Evolutionary conservation across 495 filamentous ascomycete genomes (phyloP).

Genomic region (Neurospora africana): DNA sequence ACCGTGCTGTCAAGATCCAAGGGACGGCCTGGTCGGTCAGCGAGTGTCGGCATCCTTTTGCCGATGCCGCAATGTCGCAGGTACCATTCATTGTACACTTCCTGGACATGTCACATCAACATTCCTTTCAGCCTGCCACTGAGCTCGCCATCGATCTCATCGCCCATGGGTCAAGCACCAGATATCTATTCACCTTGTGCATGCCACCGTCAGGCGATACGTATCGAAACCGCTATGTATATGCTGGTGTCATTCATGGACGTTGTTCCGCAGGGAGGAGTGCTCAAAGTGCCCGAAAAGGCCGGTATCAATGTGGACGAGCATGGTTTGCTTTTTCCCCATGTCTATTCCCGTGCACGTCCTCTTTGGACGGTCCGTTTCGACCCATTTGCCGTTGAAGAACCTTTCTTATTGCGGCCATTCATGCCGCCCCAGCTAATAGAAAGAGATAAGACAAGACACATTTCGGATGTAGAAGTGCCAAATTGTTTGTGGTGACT

Average conservation of each 20-base stretch:
- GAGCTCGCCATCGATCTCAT: neutral
- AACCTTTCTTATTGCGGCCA: neutral
- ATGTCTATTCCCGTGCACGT: neutral
- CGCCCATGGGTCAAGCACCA: neutral
- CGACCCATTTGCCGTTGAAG: neutral
- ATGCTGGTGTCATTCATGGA: neutral
- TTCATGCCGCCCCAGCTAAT: neutral
- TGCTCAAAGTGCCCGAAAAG: neutral
- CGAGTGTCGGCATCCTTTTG: neutral
- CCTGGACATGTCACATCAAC: neutral
- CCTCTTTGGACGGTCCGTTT: neutral
- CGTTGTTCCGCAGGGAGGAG: neutral
- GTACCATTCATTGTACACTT: neutral
- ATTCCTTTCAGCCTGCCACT: neutral
- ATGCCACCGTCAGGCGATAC: neutral
- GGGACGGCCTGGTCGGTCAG: neutral
- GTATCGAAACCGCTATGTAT: neutral
- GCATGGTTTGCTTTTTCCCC: neutral
- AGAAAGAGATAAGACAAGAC: neutral
- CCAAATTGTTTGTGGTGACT: neutral
- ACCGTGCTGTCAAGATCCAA: neutral
- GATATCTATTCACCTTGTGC: neutral
- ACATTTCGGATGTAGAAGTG: neutral
- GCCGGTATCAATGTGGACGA: neutral
- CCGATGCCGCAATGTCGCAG: neutral